Percentiles rank a stretch among this genome's conserved stretches.
Conservation (phyloP, 2,329 filamentous ascomycete species). For the Aspergillus candidus region DNA sequence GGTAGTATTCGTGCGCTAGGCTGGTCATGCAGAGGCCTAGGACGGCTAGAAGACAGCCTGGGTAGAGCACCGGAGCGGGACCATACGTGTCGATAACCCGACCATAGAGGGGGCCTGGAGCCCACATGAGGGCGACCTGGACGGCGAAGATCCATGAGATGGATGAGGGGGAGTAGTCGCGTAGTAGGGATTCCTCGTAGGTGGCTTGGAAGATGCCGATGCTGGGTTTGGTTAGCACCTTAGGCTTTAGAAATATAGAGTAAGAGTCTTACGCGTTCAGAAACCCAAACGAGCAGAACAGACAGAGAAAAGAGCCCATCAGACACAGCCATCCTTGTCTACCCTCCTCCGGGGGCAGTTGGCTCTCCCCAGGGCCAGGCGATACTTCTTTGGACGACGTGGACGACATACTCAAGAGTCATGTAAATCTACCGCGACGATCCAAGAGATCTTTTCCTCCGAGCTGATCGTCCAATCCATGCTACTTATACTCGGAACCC, state of each 20-base stretch:
- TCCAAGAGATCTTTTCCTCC: too few species aligned
- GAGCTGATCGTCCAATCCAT: too few species aligned
- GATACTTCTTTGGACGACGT: background rate
- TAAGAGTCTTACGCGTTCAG: background rate
- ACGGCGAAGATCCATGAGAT: constrained; percentile 43
- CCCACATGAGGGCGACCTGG: constrained; percentile 40
- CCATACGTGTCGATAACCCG: constrained; percentile 12
- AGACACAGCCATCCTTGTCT: constrained; percentile 37
- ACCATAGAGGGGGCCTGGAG: constrained; percentile 17
- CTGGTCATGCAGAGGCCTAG: constrained; percentile 14
- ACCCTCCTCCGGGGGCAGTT: constrained; percentile 26
- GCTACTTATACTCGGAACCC: too few species aligned
- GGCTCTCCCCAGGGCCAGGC: background rate
- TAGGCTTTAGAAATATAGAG: too few species aligned
- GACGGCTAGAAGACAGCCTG: constrained; percentile 10
- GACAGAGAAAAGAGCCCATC: constrained; percentile 23
- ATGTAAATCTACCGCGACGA: too few species aligned
- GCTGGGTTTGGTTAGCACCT: constrained; percentile 1
- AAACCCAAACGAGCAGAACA: constrained; percentile 6
- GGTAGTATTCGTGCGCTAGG: constrained; percentile 11
- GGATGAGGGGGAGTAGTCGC: constrained; percentile 33
- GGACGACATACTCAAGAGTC: too few species aligned
- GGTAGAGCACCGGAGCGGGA: constrained; percentile 8
- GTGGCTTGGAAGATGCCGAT: constrained; percentile 43
- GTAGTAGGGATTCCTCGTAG: constrained; percentile 39